Percentiles rank a stretch among this genome's conserved stretches.
These are phyloP conservation scores for Ogataea chonburiensis DNA, from an alignment of 805 yeast genomes.

Conservation along the genomic window DNA sequence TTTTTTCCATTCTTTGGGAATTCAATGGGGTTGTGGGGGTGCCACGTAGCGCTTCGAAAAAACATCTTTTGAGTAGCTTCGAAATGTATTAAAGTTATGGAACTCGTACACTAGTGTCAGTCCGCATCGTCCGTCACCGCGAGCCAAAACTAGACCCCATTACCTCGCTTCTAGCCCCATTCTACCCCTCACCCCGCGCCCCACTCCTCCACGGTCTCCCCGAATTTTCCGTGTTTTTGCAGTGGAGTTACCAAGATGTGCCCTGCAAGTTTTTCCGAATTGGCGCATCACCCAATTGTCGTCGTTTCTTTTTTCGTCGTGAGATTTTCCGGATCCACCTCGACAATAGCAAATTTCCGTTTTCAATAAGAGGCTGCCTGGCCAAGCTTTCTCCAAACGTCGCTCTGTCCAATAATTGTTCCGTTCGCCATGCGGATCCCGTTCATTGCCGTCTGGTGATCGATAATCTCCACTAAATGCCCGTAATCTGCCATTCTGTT, in stretches of 20 bases:
- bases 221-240: conserved; percentile 5
- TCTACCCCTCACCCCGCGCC: conserved; percentile 14
- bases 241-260: conserved; percentile 9
- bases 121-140: no score
- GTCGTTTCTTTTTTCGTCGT: conserved; percentile 8
- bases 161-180: no score
- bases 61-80: no score
- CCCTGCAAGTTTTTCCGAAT: conserved; percentile 12
- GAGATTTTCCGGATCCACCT: conserved; percentile 1
- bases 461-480: conserved; percentile 42
- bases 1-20: conserved; percentile 9
- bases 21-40: conserved; percentile 9
- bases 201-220: conserved; percentile 13
- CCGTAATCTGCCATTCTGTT: conserved; percentile 44
- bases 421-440: conserved; percentile 43
- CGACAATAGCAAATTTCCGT: background rate
- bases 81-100: no score
- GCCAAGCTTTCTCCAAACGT: conserved; percentile 87
- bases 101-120: no score
- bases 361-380: conserved; percentile 60
- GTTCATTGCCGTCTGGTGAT: conserved; percentile 57
- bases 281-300: background rate
- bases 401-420: conserved; percentile 73
- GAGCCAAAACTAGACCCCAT: no score
- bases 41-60: no score